Percentiles rank a stretch among this genome's conserved stretches.
Conservation (phyloP, 371 early-diverging fungal genomes). For the Apophysomyces elegans region DNA sequence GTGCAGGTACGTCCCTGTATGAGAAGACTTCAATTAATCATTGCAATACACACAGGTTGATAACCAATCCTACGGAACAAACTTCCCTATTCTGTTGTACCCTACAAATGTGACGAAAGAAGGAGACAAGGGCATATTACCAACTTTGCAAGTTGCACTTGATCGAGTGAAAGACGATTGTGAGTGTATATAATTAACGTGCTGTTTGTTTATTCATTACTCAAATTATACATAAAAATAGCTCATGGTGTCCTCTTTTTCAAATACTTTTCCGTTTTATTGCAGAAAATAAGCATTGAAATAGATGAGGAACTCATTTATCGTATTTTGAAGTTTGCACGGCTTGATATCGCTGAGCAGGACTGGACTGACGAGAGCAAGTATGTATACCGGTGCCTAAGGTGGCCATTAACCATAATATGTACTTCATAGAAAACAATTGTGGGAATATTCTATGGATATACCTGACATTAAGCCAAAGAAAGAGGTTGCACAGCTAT, state of each 20-base stretch:
- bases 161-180: constrained; percentile 82
- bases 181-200: constrained; percentile 15
- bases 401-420: too few species aligned
- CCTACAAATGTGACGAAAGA: constrained; percentile 83
- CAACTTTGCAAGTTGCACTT: constrained; percentile 66
- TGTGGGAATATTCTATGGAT: constrained; percentile 58
- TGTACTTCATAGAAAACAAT: constrained; percentile 31
- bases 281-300: constrained; percentile 93
- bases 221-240: not conserved
- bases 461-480: constrained; percentile 74
- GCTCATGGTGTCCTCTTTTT: constrained; percentile 90
- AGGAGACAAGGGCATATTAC: constrained; percentile 63
- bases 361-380: constrained; percentile 29
- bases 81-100: constrained; percentile 89
- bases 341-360: constrained; percentile 72
- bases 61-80: constrained; percentile 86
- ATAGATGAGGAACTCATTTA: constrained; percentile 91
- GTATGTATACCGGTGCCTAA: constrained; percentile 14
- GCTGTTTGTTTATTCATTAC: too few species aligned
- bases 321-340: constrained; percentile 84
- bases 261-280: constrained; percentile 86
- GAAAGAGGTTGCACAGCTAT: constrained; percentile 76
- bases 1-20: constrained; percentile 44
- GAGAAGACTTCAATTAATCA: too few species aligned
- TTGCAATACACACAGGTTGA: constrained; percentile 65